phyloP scores from a whole-genome alignment of 805 yeast genomes.

The Candida jianshihensis region DNA sequence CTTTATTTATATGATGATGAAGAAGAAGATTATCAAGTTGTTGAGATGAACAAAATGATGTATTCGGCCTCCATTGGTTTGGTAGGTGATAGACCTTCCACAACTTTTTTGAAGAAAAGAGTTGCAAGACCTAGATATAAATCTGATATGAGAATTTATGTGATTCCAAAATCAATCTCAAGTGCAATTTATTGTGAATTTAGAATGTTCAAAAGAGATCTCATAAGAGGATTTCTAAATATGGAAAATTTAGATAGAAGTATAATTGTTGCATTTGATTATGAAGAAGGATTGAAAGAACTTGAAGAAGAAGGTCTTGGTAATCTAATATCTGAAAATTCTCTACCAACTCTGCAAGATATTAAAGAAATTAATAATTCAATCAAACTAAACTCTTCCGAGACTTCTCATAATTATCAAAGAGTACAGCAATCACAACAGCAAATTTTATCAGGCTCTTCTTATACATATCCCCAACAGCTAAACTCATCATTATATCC shows the following conservation, averaged over 20 bases:
- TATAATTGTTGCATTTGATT: constrained; percentile 27
- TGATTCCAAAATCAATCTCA: constrained; percentile 36
- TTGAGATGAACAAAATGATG: constrained; percentile 13
- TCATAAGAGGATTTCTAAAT: constrained; percentile 42
- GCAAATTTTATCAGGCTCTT: neutral
- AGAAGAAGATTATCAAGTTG: constrained; percentile 16
- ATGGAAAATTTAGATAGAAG: constrained; percentile 22
- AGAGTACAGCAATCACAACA: neutral
- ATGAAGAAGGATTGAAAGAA: constrained; percentile 12
- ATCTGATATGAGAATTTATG: constrained; percentile 54
- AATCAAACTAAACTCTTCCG: neutral
- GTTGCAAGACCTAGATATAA: constrained; percentile 60
- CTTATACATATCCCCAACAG: neutral
- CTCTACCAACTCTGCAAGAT: constrained; percentile 12
- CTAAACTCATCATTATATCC: no score
- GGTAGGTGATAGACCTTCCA: constrained; percentile 36
- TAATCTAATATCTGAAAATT: constrained; percentile 8
- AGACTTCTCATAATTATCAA: neutral
- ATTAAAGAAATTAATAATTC: constrained; percentile 5
- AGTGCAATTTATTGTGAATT: constrained; percentile 41
- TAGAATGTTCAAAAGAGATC: constrained; percentile 44
- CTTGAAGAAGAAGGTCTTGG: constrained; percentile 11
- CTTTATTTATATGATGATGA: constrained; percentile 43
- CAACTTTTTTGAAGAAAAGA: constrained; percentile 46
- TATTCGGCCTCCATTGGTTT: constrained; percentile 20